These are phyloP conservation scores for Claviceps sp. DNA, from an alignment of 2,329 filamentous ascomycete species.

Conservation along the genomic window DNA sequence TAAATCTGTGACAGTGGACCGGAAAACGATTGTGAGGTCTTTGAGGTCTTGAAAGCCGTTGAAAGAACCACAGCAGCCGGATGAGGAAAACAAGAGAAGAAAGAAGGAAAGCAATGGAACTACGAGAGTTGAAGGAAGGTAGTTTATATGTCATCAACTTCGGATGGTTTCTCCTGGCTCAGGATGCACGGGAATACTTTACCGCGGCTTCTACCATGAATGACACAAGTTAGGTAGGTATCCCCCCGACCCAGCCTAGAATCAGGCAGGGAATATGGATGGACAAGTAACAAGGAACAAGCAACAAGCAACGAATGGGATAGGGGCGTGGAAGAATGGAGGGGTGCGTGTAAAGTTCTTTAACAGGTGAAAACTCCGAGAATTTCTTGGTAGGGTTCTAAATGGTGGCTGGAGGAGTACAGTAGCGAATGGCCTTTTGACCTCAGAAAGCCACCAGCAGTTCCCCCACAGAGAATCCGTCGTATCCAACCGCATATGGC, in stretches of 20 bases:
- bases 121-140: not conserved
- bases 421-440: not conserved
- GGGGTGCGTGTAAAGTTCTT: not conserved
- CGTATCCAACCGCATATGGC: not conserved
- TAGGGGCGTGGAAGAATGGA: not conserved
- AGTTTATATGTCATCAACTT: conserved; percentile 4
- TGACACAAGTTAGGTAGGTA: not conserved
- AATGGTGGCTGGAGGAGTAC: not conserved
- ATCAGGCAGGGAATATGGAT: not conserved
- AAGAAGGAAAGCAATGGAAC: not conserved
- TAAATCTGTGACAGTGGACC: conserved; percentile 1
- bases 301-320: not conserved
- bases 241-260: not conserved
- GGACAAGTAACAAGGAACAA: not conserved
- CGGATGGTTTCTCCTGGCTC: not conserved
- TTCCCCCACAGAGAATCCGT: not conserved
- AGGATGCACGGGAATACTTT: not conserved
- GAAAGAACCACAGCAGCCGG: not conserved
- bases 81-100: not conserved
- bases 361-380: not conserved
- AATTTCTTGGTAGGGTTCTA: not conserved
- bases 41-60: not conserved
- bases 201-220: conserved; percentile 3
- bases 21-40: conserved; percentile 1
- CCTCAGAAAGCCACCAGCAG: not conserved